These are phyloP conservation scores for Termitomyces sp. DNA, from an alignment of 768 basidiomycete genomes.

Conservation along the genomic window DNA sequence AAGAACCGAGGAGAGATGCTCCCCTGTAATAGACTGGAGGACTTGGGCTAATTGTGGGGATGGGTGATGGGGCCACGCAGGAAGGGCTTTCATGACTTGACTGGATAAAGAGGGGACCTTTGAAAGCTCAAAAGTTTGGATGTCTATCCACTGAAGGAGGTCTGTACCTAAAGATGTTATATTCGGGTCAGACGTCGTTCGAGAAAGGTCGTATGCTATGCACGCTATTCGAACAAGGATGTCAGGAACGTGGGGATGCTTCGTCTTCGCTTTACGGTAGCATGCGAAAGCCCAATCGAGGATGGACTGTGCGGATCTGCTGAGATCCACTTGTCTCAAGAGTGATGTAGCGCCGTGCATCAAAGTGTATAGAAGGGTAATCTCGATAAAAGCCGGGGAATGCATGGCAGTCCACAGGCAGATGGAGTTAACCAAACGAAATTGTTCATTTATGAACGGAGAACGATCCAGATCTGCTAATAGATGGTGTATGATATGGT, in stretches of 20 bases:
- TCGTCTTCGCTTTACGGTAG: conserved; percentile 38
- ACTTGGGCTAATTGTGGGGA: conserved; percentile 42
- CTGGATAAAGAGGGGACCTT: conserved; percentile 32
- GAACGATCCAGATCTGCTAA: conserved; percentile 63
- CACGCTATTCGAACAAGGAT: conserved; percentile 68
- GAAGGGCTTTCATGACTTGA: conserved; percentile 54
- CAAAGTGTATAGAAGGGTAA: conserved; percentile 63
- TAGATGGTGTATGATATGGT: conserved; percentile 74
- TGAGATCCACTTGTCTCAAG: conserved; percentile 66
- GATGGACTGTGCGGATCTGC: conserved; percentile 67
- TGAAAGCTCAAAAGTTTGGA: conserved; percentile 27
- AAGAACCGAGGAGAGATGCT: conserved; percentile 52
- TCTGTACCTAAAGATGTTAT: conserved; percentile 37
- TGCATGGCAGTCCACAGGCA: conserved; percentile 71
- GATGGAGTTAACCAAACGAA: conserved; percentile 69
- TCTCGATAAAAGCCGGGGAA: conserved; percentile 49
- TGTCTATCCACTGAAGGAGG: conserved; percentile 27
- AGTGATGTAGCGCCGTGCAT: conserved; percentile 65
- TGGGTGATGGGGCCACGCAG: conserved; percentile 74
- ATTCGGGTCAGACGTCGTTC: conserved; percentile 24
- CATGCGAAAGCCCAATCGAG: conserved; percentile 71
- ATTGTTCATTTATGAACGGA: conserved; percentile 81
- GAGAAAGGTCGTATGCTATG: conserved; percentile 53
- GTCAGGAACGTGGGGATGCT: conserved; percentile 57
- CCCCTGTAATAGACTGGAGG: conserved; percentile 42